Evolutionary conservation across 2,329 filamentous ascomycete genomes (phyloP).

Genomic region (Trichoderma hamatum): DNA sequence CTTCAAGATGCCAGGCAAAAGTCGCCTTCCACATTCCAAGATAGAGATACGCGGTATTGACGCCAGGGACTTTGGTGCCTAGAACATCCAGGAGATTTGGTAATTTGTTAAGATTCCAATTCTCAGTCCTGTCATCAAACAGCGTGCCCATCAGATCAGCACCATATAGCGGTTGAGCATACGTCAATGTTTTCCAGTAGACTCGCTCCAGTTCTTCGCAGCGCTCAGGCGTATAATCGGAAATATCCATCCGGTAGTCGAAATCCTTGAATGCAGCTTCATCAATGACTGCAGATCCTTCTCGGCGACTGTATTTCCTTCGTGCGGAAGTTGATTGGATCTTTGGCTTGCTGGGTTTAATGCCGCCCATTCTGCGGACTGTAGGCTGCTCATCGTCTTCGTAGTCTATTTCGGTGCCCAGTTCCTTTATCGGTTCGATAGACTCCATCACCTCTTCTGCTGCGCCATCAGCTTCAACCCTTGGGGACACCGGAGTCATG

Average conservation of each 20-base stretch:
- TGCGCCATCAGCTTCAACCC: slow-evolving; percentile 41
- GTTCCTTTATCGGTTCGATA: slow-evolving; percentile 49
- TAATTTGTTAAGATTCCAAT: slow-evolving; percentile 94
- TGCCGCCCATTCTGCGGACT: slow-evolving; percentile 54
- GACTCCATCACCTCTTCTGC: slow-evolving; percentile 48
- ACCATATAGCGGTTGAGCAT: slow-evolving; percentile 91
- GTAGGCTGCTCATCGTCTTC: slow-evolving; percentile 47
- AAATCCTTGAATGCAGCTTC: slow-evolving; percentile 90
- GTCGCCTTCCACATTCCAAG: slow-evolving; percentile 99
- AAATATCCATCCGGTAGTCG: slow-evolving; percentile 84
- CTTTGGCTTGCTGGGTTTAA: slow-evolving; percentile 57
- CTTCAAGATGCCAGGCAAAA: slow-evolving; percentile 98
- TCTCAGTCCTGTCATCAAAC: slow-evolving; percentile 81
- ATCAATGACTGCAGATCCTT: slow-evolving; percentile 77
- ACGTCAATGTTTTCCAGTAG: slow-evolving; percentile 98
- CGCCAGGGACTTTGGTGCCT: slow-evolving; percentile 92
- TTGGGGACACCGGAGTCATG: slow-evolving; percentile 62
- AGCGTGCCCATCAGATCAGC: slow-evolving; percentile 95
- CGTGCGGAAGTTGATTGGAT: slow-evolving; percentile 81
- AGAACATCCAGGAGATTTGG: slow-evolving; percentile 92
- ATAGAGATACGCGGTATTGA: slow-evolving; percentile 97
- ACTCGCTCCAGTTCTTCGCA: slow-evolving; percentile 92
- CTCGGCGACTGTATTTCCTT: slow-evolving; percentile 81
- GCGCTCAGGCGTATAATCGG: slow-evolving; percentile 86
- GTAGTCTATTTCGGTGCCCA: slow-evolving; percentile 48